These are phyloP conservation scores for Ramaria sp. DNA, from an alignment of 768 basidiomycete genomes.

Conservation along the genomic window DNA sequence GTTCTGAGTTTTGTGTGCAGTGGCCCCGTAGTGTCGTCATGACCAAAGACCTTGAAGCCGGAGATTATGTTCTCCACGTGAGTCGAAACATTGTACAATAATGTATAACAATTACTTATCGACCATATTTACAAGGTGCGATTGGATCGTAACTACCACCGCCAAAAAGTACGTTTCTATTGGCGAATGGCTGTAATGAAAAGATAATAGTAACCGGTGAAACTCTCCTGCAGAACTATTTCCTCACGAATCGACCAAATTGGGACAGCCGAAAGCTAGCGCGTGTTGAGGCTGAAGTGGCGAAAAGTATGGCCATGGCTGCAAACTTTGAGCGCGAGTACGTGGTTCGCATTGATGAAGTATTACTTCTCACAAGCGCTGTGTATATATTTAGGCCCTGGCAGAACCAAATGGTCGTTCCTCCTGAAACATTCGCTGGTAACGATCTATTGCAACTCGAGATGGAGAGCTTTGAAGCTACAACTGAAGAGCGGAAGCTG, in stretches of 20 bases:
- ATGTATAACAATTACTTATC: background rate
- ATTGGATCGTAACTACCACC: constrained; percentile 4
- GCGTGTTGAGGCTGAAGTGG: constrained; percentile 1
- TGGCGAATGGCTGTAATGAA: background rate
- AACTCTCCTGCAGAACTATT: background rate
- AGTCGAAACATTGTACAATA: background rate
- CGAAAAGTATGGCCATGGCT: constrained; percentile 10
- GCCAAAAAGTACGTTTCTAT: constrained; percentile 3
- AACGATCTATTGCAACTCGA: constrained; percentile 6
- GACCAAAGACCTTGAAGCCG: constrained; percentile 16
- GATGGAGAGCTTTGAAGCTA: constrained; percentile 3
- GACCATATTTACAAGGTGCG: background rate
- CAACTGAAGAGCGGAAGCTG: background rate
- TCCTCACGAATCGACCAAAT: background rate
- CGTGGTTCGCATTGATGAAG: background rate
- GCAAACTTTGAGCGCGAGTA: constrained; percentile 9
- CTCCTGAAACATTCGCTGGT: constrained; percentile 8
- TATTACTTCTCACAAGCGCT: background rate
- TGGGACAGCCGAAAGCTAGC: constrained; percentile 8
- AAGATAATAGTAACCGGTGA: background rate
- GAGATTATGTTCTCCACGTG: constrained; percentile 25
- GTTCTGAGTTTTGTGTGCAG: constrained; percentile 13
- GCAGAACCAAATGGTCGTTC: constrained; percentile 3
- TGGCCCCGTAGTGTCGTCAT: constrained; percentile 17
- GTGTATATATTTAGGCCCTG: constrained; percentile 3